phyloP scores from a whole-genome alignment of 2,329 filamentous ascomycete species.

The Colletotrichum caudatum region DNA sequence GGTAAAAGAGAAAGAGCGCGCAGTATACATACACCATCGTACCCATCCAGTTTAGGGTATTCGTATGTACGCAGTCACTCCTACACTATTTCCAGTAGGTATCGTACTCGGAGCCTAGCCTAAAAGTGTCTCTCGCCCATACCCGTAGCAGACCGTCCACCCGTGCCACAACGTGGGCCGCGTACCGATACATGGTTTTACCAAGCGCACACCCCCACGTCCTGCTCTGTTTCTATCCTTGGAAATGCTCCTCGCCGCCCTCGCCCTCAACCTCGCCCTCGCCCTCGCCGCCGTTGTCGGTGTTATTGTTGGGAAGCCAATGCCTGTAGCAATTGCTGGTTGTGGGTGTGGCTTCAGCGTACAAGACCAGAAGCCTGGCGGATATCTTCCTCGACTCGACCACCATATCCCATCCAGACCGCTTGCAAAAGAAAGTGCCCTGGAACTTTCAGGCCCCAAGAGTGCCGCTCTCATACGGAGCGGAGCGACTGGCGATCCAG shows the following conservation, averaged over 20 bases:
- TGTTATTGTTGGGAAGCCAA: not conserved
- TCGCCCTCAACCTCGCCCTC: conserved; percentile 13
- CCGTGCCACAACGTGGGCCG: conserved; percentile 30
- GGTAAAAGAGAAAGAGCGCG: not conserved
- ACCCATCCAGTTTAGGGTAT: not conserved
- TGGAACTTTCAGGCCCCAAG: conserved; percentile 25
- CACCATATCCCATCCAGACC: conserved; percentile 19
- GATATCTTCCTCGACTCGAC: not conserved
- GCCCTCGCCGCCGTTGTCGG: conserved; percentile 5
- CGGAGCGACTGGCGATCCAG: conserved; percentile 20
- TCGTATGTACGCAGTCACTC: not conserved
- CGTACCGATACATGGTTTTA: conserved; percentile 23
- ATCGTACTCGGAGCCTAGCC: too few relatives aligned
- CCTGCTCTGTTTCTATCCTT: conserved; percentile 39
- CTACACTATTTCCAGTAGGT: not conserved
- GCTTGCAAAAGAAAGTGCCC: conserved; percentile 23
- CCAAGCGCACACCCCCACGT: conserved; percentile 1
- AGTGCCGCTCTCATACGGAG: conserved; percentile 27
- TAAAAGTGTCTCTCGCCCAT: not conserved
- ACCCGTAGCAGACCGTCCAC: not conserved
- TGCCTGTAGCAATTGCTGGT: conserved; percentile 9
- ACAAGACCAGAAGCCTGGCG: conserved; percentile 4
- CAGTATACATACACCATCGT: not conserved
- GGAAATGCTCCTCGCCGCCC: conserved; percentile 19
- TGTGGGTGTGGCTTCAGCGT: conserved; percentile 30